Evolutionary conservation across 345 rosid species (phyloP).

Genomic region (Populus tremula): DNA sequence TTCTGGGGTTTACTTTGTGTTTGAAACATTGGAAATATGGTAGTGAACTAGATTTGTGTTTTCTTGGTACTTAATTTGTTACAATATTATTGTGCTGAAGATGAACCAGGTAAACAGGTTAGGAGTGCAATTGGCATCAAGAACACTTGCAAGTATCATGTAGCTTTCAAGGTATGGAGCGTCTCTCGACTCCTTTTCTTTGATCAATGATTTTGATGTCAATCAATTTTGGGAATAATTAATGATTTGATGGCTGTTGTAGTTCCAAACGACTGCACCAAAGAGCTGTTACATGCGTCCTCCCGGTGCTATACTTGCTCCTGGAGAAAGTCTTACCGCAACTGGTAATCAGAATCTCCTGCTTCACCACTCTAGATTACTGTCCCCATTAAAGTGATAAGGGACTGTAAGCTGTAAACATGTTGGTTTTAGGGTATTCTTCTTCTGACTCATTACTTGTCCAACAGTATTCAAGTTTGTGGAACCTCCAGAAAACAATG

Average conservation of each 20-base stretch:
- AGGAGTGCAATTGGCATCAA: constrained; percentile 37
- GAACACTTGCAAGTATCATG: constrained; percentile 30
- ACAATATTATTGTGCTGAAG: constrained; percentile 13
- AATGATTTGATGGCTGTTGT: not conserved
- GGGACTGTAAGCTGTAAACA: not conserved
- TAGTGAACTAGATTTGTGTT: not conserved
- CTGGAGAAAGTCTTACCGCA: constrained; percentile 36
- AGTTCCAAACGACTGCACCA: constrained; percentile 41
- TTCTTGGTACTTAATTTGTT: constrained; percentile 9
- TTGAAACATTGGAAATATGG: not conserved
- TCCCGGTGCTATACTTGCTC: constrained; percentile 36
- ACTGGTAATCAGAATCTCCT: constrained; percentile 22
- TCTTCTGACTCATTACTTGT: not conserved
- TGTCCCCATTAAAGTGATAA: not conserved
- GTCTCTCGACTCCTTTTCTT: not conserved
- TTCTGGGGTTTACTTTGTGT: not conserved
- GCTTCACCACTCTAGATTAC: not conserved
- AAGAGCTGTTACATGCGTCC: constrained; percentile 41
- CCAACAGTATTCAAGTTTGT: constrained; percentile 36
- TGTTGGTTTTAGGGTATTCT: not conserved
- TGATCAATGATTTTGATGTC: not conserved
- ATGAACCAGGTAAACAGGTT: constrained; percentile 38
- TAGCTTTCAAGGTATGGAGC: constrained; percentile 33
- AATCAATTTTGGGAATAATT: not conserved
- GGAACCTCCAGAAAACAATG: constrained; percentile 38